These are phyloP conservation scores for Scopulariopsis brevicaulis DNA, from an alignment of 2,329 filamentous ascomycete genomes.

Conservation along the genomic window DNA sequence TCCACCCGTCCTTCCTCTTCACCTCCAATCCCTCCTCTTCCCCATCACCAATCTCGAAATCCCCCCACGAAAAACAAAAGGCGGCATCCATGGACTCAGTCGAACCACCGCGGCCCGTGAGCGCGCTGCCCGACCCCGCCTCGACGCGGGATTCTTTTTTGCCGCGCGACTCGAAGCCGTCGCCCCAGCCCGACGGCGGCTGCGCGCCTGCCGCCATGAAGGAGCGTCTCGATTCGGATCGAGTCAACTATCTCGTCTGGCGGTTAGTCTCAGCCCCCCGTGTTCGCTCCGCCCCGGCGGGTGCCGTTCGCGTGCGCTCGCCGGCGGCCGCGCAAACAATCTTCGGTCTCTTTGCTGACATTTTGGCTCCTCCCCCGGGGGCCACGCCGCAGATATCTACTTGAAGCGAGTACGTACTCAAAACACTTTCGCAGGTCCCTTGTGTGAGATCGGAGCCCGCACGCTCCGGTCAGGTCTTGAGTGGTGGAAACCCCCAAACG, in stretches of 20 bases:
- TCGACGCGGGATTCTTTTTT: background rate
- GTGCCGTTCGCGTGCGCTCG: conserved; percentile 7
- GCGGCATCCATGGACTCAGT: background rate
- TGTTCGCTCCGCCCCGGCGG: conserved; percentile 11
- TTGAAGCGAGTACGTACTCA: conserved; percentile 49
- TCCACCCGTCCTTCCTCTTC: conserved; percentile 4
- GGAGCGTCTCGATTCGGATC: conserved; percentile 53
- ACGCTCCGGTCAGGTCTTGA: background rate
- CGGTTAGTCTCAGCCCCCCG: conserved; percentile 39
- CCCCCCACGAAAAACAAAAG: background rate
- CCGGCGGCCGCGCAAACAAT: background rate
- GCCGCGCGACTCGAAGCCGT: conserved; percentile 5
- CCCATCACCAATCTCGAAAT: conserved; percentile 3
- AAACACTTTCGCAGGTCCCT: background rate
- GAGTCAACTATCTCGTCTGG: conserved; percentile 62
- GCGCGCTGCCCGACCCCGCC: background rate
- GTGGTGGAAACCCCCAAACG: background rate
- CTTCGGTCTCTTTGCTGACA: conserved; percentile 6
- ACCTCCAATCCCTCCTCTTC: background rate
- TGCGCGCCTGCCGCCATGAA: conserved; percentile 32
- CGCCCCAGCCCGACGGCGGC: conserved; percentile 1
- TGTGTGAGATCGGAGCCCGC: conserved; percentile 5
- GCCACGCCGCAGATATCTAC: conserved; percentile 35
- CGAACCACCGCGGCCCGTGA: background rate
- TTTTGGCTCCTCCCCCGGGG: background rate